Percentiles rank a stretch among this genome's conserved stretches.
Conservation (phyloP, 345 rosid species). For the Jatropha curcas region DNA sequence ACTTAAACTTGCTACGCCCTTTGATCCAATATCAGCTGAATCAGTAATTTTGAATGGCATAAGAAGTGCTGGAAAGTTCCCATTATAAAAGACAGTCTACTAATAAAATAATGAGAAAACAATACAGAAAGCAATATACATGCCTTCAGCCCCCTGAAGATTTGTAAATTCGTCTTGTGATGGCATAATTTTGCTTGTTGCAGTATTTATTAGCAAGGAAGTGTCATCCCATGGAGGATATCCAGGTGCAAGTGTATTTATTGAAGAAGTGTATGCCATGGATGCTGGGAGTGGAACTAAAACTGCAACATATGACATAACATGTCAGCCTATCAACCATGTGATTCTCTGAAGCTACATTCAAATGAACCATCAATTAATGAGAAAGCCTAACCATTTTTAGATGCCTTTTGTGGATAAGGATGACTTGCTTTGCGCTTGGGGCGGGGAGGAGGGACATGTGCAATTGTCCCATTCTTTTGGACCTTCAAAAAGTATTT, state of each 20-base stretch:
- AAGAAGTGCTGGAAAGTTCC: conserved; percentile 68
- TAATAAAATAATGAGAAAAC: conserved; percentile 22
- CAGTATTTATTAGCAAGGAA: conserved; percentile 48
- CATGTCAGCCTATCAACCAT: conserved; percentile 12
- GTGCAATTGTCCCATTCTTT: conserved; percentile 85
- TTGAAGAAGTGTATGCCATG: conserved; percentile 45
- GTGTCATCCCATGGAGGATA: conserved; percentile 67
- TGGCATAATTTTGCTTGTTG: conserved; percentile 42
- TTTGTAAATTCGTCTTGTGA: conserved; percentile 51
- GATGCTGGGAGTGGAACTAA: conserved; percentile 60
- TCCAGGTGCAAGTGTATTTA: conserved; percentile 46
- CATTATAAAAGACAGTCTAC: conserved; percentile 30
- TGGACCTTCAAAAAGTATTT: conserved; percentile 96
- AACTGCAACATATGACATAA: conserved; percentile 39
- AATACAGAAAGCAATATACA: conserved; percentile 33
- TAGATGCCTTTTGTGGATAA: conserved; percentile 90
- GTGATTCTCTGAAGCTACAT: not conserved
- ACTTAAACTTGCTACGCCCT: conserved; percentile 50
- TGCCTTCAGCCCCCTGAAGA: conserved; percentile 60
- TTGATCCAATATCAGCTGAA: conserved; percentile 96
- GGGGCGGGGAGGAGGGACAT: conserved; percentile 97
- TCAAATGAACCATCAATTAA: not conserved
- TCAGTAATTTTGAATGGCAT: conserved; percentile 65
- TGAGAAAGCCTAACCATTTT: conserved; percentile 54
- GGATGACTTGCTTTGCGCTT: conserved; percentile 97